Base-by-base conservation (phyloP, 768 basidiomycete genomes). In the Strobilomyces confusus region DNA sequence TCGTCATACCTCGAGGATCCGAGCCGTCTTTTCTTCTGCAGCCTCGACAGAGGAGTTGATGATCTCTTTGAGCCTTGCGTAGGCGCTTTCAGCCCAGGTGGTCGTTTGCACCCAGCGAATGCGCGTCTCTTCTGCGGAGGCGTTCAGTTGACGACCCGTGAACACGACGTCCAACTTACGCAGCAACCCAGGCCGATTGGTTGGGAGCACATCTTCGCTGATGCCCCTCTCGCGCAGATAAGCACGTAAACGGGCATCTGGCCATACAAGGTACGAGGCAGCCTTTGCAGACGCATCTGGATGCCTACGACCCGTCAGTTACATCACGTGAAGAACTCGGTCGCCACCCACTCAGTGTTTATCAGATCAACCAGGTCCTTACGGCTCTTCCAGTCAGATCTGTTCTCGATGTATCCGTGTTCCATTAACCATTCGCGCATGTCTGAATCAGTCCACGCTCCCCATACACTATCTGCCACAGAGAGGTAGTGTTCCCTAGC, bases 181-280 rank as follows among this genome's bases (percentile, higher is more conserved):
- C 32, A 98, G 77, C 19, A 97, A 80, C n/a, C 85, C 85, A 0
- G 89, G 82, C 33, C 93, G 82, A 4, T 63, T 67, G 1, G 76
- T 80, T 1, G 87, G 85, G 38, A 90, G 75, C 45, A 76, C 73
- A n/a, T 77, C 77, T 60, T 95, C 92, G 56, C 78, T 74, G 26
- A 95, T 63, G 45, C 87, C 88, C 58, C 81, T 80, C 63, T 89
- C 82, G 41, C 92, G 80, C 19, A 98, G 79, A 71, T 90, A 97
- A 2, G 89, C 92, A 43, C 94, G 86, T 25, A 98, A 82, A 30
- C 95, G 81, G 4, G 94, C 90, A 63, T 98, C 95, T 13, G 92
- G 90, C 95, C 95, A 98, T 11, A 80, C 78, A 46, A 95, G 75
- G 71, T 95, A 97, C 3, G 82, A 73, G 3, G 84, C 76, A 1